phyloP scores from a whole-genome alignment of 129 eudicot species.

The Mikania micrantha region DNA sequence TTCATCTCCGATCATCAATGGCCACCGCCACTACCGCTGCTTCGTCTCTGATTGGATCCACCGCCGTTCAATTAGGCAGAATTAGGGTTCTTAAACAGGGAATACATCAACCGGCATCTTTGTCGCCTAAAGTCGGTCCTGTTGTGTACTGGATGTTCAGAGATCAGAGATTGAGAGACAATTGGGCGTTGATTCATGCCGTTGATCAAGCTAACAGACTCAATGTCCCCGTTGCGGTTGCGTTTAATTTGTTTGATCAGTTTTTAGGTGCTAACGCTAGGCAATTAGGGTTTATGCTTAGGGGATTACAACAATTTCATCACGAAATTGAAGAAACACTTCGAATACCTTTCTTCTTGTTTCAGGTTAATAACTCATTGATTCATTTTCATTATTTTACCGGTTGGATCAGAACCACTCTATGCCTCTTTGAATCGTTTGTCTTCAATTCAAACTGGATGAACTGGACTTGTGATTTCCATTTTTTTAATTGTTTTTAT shows the following conservation, averaged over 20 bases:
- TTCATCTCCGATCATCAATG: slow-evolving; percentile 5
- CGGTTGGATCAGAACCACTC: no score
- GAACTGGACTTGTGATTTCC: no score
- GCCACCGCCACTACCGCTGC: slow-evolving; percentile 18
- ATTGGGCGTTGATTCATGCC: slow-evolving; percentile 96
- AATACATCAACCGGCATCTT: not conserved
- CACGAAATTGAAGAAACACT: slow-evolving; percentile 32
- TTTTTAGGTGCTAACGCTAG: slow-evolving; percentile 89
- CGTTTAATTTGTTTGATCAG: slow-evolving; percentile 73
- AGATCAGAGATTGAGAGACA: slow-evolving; percentile 86
- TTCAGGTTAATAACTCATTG: slow-evolving; percentile 37
- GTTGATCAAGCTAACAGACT: slow-evolving; percentile 69
- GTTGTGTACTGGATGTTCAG: slow-evolving; percentile 99
- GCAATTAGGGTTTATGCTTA: slow-evolving; percentile 90
- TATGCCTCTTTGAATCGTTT: no score
- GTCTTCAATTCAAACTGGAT: no score
- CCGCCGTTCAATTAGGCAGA: slow-evolving; percentile 63
- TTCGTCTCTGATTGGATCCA: slow-evolving; percentile 21
- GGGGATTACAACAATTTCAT: slow-evolving; percentile 63
- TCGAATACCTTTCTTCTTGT: slow-evolving; percentile 72
- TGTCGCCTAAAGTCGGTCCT: slow-evolving; percentile 49
- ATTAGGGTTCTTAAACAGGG: slow-evolving; percentile 62
- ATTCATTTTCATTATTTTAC: no score
- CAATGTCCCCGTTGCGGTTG: slow-evolving; percentile 82
- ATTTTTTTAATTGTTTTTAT: no score